A percentile compares a stretch with the other conserved stretches of the same genome.
Conservation (phyloP, 768 basidiomycete species). For the Hebeloma cylindrosporum region DNA sequence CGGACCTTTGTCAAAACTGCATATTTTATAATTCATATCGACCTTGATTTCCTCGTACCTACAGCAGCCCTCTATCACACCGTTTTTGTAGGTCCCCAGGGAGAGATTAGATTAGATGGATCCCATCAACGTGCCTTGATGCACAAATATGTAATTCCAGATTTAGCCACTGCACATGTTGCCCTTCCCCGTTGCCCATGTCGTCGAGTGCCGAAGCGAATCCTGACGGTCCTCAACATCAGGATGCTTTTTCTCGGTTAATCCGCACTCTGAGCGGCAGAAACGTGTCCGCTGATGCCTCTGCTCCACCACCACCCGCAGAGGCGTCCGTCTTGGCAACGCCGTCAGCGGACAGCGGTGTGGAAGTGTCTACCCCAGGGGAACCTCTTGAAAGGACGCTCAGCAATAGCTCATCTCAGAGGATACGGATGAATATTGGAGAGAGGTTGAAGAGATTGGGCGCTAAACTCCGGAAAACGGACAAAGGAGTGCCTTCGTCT, state of each 20-base stretch:
- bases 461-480: slow-evolving; percentile 16
- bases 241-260: slow-evolving; percentile 13
- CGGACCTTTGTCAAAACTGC: too few relatives aligned
- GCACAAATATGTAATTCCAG: too few relatives aligned
- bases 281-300: not conserved
- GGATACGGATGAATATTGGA: slow-evolving; percentile 12
- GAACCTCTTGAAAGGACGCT: slow-evolving; percentile 2
- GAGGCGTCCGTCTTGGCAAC: not conserved
- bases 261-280: slow-evolving; percentile 14
- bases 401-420: slow-evolving; percentile 8
- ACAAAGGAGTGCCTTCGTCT: slow-evolving; percentile 8
- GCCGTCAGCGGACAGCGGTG: not conserved
- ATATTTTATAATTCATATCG: too few relatives aligned
- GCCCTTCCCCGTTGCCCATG: too few relatives aligned
- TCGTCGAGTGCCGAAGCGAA: too few relatives aligned
- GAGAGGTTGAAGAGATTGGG: slow-evolving; percentile 19
- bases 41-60: too few relatives aligned
- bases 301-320: not conserved
- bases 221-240: too few relatives aligned
- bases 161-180: too few relatives aligned
- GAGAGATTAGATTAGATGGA: too few relatives aligned
- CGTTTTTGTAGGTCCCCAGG: too few relatives aligned
- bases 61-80: too few relatives aligned
- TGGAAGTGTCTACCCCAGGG: slow-evolving; percentile 1
- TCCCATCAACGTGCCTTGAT: too few relatives aligned